Percentiles rank a stretch among this genome's conserved stretches.
Evolutionary conservation across 2,329 filamentous ascomycete genomes (phyloP).

Genomic region (Alternaria brassicicola): DNA sequence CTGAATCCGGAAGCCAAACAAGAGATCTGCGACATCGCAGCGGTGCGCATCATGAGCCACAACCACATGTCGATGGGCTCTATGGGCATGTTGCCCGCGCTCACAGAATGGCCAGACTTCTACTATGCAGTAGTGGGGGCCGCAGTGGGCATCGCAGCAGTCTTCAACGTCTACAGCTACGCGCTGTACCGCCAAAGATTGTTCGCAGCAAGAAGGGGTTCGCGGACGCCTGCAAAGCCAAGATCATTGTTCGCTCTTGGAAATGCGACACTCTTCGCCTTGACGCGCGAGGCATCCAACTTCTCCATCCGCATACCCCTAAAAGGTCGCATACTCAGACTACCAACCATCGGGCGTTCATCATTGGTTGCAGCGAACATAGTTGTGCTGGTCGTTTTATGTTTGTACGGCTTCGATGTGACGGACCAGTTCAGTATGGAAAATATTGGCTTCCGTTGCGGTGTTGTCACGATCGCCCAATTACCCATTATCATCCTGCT

Average conservation of each 20-base stretch:
- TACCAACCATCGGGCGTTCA: constrained; percentile 48
- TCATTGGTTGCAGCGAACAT: constrained; percentile 55
- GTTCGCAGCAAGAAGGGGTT: constrained; percentile 49
- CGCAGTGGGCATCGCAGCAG: constrained; percentile 52
- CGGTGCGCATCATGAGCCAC: constrained; percentile 32
- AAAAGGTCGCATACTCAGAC: constrained; percentile 46
- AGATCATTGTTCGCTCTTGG: constrained; percentile 54
- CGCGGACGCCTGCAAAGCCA: constrained; percentile 59
- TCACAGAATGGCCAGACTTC: constrained; percentile 57
- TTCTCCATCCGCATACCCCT: constrained; percentile 50
- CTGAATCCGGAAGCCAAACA: constrained; percentile 17
- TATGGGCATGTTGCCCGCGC: constrained; percentile 54
- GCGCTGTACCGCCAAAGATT: constrained; percentile 59
- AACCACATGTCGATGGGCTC: constrained; percentile 41
- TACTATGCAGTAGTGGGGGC: constrained; percentile 61
- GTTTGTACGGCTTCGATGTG: constrained; percentile 62
- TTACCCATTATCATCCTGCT: constrained; percentile 63
- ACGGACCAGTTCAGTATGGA: constrained; percentile 59
- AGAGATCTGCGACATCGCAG: constrained; percentile 1
- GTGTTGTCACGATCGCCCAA: constrained; percentile 60
- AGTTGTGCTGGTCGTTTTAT: constrained; percentile 60
- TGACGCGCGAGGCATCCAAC: constrained; percentile 61
- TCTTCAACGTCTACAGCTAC: constrained; percentile 56
- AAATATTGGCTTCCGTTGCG: constrained; percentile 62
- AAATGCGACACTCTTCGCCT: constrained; percentile 61